Evolutionary conservation across 441 rosid genomes (phyloP), one percentile per base, ranked within the genome.

Genomic region (Erodium moschatum): DNA sequence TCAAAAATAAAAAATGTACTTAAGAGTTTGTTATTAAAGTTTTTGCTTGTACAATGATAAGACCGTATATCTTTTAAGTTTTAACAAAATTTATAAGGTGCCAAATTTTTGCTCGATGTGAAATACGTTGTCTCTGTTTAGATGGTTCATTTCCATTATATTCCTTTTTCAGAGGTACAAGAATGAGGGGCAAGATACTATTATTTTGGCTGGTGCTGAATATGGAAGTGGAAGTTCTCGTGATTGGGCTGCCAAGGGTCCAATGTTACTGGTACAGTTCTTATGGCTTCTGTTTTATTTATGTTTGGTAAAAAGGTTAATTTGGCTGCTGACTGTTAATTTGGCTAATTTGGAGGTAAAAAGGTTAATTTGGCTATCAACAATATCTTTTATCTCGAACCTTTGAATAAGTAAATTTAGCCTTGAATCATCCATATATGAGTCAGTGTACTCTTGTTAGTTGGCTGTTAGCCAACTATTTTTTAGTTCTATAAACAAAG

Each of bases 231-330:
- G 97, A 76, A 91, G 97, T 77, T 91, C 97, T 72, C 92, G 96
- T 12, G 97, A 89, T 77, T 91, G 97, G 97, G 97, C 97, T 73
- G 97, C 97, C 52, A 91, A 91, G 89, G 97, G 97, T 74, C 96
- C 97, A 40, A 87, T 83, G 91, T 83, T 91, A 73, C 85, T 86
- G 96, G 97, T 91, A 79, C n/a, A 67, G 64, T 21, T 60, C 27
- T 60, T 60, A 20, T 20, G 8, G 1, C 5, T 3, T 48, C 56
- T 48, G n/a, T 48, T 48, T 48, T 7, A 13, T 48, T 13, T 48
- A n/a, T 48, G 56, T 48, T 13, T n/a, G 56, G 56, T 48, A 13
- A 15, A 48, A 48, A 48, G 5, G 16, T 5, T 48, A 46, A 12
- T 46, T 12, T 46, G 54, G 56, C 11, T 1, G 11, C 10, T 40